Evolutionary conservation across 805 yeast species (phyloP), one percentile per base, ranked within the genome.

Genomic region (Ogataea siamensis): DNA sequence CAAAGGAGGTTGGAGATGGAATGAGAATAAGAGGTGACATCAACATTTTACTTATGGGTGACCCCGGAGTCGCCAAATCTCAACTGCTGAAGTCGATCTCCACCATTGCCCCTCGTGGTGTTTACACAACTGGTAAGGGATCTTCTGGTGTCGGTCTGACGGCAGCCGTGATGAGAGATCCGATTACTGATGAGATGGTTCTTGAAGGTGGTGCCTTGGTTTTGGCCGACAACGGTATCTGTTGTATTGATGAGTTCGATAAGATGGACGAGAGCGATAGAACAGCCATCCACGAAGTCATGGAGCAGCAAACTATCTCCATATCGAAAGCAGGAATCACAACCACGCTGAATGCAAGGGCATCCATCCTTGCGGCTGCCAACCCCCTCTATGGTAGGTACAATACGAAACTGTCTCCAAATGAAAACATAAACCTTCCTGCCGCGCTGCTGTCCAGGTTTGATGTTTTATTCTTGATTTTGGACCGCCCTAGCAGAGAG

Each of bases 41-140:
- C 51, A 93, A 93, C 57, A 76, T 93, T 39, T 83, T 97, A 67
- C 72, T 93, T 36, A 91, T 93, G 97, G 99, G 99, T 53, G 99
- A 93, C 58, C 99, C 99, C 28, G 99, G 99, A 71, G 99, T 93
- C 38, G 99, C 99, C 56, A 93, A 93, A 65, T 93, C 98, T 3
- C 99, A 93, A 72, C 70, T 93, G 56, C 71, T 93, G 47, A 93
- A 93, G 60, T 83, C 94, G 22, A 87, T 93, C 49, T 74, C 87
- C 43, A 87, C 89, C 54, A 84, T 93, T 38, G 93, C 98, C 3
- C 99, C 99, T 20, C 75, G 98, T 57, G 94, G 96, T 34, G 94
- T 93, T 20, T 93, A 93, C 63, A 93, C 99, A 7, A 93, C 99
- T 1, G 99, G 99, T 67, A 80, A 95, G 55, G 99, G 99, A 61